Evolutionary conservation across 192 early-diverging fungal species (phyloP).

Genomic region (Spinellus fusiger): DNA sequence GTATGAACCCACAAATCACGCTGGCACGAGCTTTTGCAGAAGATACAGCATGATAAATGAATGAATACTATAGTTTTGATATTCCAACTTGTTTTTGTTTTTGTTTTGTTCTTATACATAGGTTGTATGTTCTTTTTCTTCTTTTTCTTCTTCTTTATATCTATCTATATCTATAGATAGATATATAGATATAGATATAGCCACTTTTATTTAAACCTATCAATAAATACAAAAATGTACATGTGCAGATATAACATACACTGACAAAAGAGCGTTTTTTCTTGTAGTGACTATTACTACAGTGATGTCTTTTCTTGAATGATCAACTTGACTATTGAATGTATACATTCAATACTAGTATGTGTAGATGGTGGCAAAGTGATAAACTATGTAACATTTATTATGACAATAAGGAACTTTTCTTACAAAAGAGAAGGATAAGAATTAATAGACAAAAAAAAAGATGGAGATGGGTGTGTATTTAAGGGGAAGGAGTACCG

Average conservation of each 20-base stretch:
- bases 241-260: neutral
- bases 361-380: too few relatives aligned
- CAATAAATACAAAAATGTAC: neutral
- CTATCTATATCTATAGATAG: neutral
- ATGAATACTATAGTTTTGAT: neutral
- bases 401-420: too few relatives aligned
- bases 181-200: neutral
- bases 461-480: neutral
- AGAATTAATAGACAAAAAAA: neutral
- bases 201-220: neutral
- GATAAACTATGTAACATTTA: too few relatives aligned
- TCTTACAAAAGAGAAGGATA: neutral
- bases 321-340: too few relatives aligned
- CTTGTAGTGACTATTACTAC: too few relatives aligned
- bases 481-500: conserved; percentile 6
- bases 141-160: too few relatives aligned
- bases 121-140: too few relatives aligned
- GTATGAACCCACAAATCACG: neutral
- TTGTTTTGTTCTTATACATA: too few relatives aligned
- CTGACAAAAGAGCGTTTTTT: too few relatives aligned
- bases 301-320: too few relatives aligned
- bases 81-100: too few relatives aligned
- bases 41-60: neutral
- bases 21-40: neutral
- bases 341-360: too few relatives aligned